These are phyloP conservation scores for Paraurostyla sp. DNA, from an alignment of 73 alveolate species.

Conservation along the genomic window DNA sequence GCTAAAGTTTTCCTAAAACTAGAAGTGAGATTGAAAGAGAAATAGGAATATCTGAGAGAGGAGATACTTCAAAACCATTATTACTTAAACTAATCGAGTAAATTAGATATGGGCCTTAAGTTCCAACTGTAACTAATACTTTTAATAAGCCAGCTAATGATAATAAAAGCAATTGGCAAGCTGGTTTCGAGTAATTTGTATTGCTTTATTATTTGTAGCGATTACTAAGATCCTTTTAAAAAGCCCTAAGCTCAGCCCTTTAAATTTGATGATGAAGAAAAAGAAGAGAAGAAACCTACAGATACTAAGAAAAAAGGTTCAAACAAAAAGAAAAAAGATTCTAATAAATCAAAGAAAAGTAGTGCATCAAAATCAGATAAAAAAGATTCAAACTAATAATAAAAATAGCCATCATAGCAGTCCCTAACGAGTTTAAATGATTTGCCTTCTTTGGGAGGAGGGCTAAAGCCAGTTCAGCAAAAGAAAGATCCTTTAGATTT, in stretches of 20 bases:
- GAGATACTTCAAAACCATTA: slow-evolving; percentile 35
- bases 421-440: slow-evolving; percentile 41
- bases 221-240: not conserved
- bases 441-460: slow-evolving; percentile 28
- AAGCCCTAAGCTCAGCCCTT: not conserved
- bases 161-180: no score
- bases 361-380: slow-evolving; percentile 57
- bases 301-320: not conserved
- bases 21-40: slow-evolving; percentile 28
- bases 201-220: not conserved
- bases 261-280: not conserved
- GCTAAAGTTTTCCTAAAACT: not conserved
- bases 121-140: not conserved
- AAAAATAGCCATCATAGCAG: not conserved
- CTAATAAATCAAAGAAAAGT: slow-evolving; percentile 48
- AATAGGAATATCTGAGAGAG: not conserved
- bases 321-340: slow-evolving; percentile 49
- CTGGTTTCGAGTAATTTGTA: slow-evolving; percentile 41
- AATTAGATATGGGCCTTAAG: slow-evolving; percentile 34
- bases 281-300: not conserved
- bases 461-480: slow-evolving; percentile 3
- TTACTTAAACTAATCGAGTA: slow-evolving; percentile 9
- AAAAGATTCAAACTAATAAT: slow-evolving; percentile 13
- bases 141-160: not conserved
- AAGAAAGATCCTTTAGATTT: slow-evolving; percentile 60